Conservation (phyloP, 2,329 filamentous ascomycete genomes). For the Verticillium nonalfalfae region DNA sequence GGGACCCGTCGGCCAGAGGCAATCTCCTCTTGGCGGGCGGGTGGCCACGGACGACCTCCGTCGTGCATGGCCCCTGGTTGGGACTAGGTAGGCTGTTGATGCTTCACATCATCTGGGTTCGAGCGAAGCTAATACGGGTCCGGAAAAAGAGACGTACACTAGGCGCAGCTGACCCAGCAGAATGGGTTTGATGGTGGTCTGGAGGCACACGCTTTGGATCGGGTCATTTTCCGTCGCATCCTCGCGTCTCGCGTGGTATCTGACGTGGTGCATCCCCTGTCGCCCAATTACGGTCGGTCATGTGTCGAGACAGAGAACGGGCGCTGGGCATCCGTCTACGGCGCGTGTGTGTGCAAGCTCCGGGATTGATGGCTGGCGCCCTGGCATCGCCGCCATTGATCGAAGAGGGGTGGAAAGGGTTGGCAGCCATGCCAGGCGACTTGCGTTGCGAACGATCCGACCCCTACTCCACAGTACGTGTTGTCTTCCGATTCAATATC, state of each 20-base stretch:
- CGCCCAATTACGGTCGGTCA: not conserved
- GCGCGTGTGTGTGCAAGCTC: not conserved
- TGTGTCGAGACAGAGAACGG: not conserved
- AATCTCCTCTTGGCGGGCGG: not conserved
- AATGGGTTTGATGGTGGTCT: not conserved
- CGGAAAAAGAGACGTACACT: not conserved
- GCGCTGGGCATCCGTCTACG: not conserved
- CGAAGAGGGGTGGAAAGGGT: not conserved
- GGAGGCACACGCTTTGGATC: not conserved
- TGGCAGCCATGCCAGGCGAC: not conserved
- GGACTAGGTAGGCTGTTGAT: not conserved
- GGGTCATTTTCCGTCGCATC: not conserved
- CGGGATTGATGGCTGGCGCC: not conserved
- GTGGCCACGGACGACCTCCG: not conserved
- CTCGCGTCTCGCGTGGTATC: not conserved
- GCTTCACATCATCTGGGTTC: not conserved
- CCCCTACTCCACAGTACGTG: not conserved
- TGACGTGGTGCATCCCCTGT: not conserved
- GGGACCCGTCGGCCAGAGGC: not conserved
- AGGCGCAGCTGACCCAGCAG: not conserved
- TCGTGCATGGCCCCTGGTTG: not conserved
- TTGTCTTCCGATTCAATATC: not conserved
- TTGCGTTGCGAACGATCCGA: not conserved
- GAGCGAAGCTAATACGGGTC: not conserved
- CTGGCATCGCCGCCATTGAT: not conserved